Evolutionary conservation across 2,329 filamentous ascomycete genomes (phyloP).

Genomic region (Grosmannia huntii): DNA sequence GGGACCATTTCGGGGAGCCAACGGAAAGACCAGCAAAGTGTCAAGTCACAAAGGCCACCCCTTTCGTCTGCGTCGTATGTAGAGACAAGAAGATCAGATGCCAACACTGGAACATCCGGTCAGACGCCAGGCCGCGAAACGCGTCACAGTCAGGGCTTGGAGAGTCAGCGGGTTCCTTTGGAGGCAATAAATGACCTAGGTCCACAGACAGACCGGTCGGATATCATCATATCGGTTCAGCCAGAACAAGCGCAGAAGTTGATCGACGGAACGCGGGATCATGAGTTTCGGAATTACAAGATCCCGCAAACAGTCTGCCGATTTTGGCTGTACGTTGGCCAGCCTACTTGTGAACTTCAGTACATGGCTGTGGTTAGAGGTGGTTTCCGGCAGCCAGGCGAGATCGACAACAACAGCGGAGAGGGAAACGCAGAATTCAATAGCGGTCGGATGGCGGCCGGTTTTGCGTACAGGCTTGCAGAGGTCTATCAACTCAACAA

Average conservation of each 20-base stretch:
- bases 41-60: neutral
- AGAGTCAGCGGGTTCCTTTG: constrained; percentile 39
- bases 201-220: constrained; percentile 35
- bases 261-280: constrained; percentile 33
- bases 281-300: constrained; percentile 43
- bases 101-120: neutral
- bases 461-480: constrained; percentile 38
- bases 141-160: constrained; percentile 20
- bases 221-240: constrained; percentile 40
- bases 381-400: constrained; percentile 28
- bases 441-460: constrained; percentile 19
- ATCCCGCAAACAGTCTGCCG: constrained; percentile 41
- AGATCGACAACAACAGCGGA: constrained; percentile 31
- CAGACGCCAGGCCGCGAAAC: neutral
- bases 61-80: neutral
- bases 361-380: constrained; percentile 46
- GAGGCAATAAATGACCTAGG: constrained; percentile 34
- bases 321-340: constrained; percentile 49
- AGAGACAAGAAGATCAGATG: neutral
- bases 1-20: neutral
- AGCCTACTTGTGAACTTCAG: constrained; percentile 32
- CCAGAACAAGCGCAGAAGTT: constrained; percentile 35
- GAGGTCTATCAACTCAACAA: constrained; percentile 52
- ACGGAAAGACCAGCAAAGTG: neutral
- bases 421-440: constrained; percentile 42